Base-by-base conservation (phyloP, 768 basidiomycete species). In the Cystobasidium ongulense region DNA sequence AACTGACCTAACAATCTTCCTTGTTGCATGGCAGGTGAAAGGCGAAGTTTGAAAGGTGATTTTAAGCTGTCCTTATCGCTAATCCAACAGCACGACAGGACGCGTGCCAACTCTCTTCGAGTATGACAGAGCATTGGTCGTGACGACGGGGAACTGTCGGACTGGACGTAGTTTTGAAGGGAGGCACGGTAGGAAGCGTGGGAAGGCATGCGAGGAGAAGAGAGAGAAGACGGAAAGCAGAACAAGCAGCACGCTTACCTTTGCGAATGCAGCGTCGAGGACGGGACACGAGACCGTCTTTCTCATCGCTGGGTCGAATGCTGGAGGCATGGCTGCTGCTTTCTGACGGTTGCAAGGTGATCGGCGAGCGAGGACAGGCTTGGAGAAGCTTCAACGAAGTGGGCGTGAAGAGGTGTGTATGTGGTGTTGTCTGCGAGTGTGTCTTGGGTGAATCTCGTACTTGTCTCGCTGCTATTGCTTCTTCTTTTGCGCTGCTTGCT, bases 241-340 rank as follows among this genome's bases (percentile, higher is more conserved):
- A 53, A 18, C 8, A 25, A 39, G 63, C 36, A 25, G 13, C 43
- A 23, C 18, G 15, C 68, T 57, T 53, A 71, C 68, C 68, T 71
- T 46, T 35, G 50, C 68, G 25, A 71, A 71, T 4, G 50, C 29
- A 36, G 52, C 53, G 8, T 38, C 54, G 54, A 71, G 68, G 33
- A 54, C 54, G 1, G 50, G n/a, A 43, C 68, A 71, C 18, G 68
- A 31, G 25, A 71, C 68, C 23, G 68, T 71, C 68, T 71, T 71
- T 38, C 68, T 54, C 33, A 27, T 3, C n/a, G 63, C 63, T 38
- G 63, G 63, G 23, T 64, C 63, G 36, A 64, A 64, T 17, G 36
- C 63, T 64, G 11, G 13, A 29, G 63, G 25, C 63, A 31, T 64
- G 33, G 33, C 27, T 64, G 8, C 33, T 39, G 43, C 18, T 41